These are phyloP conservation scores for Tylopilus balloui DNA, from an alignment of 768 basidiomycete species.

Conservation along the genomic window DNA sequence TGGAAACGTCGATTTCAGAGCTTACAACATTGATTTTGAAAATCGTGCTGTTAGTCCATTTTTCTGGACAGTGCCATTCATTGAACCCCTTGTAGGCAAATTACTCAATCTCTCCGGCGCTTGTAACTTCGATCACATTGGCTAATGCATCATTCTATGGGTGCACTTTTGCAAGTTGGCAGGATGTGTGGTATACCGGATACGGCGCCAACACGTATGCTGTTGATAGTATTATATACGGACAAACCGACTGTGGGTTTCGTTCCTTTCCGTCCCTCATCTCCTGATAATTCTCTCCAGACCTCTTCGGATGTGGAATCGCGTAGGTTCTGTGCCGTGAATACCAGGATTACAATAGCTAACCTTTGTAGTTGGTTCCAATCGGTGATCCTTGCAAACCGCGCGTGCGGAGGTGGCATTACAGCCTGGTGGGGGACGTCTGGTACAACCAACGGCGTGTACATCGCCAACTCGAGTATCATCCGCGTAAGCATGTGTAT, in stretches of 20 bases:
- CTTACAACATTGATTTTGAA: slow-evolving; percentile 63
- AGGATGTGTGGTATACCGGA: slow-evolving; percentile 58
- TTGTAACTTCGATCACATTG: slow-evolving; percentile 59
- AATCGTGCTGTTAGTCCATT: slow-evolving; percentile 52
- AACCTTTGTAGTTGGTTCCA: slow-evolving; percentile 50
- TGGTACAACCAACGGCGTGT: slow-evolving; percentile 44
- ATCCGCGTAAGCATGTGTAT: slow-evolving; percentile 43
- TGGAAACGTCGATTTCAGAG: slow-evolving; percentile 56
- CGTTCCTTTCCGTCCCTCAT: not conserved
- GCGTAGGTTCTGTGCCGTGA: slow-evolving; percentile 2
- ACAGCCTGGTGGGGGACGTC: slow-evolving; percentile 58
- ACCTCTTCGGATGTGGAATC: slow-evolving; percentile 11
- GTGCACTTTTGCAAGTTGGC: slow-evolving; percentile 11
- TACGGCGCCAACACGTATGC: slow-evolving; percentile 55
- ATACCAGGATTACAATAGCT: not conserved
- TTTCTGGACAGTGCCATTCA: not conserved
- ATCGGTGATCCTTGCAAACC: slow-evolving; percentile 52
- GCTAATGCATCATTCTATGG: slow-evolving; percentile 57
- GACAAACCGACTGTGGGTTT: slow-evolving; percentile 57
- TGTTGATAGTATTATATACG: slow-evolving; percentile 57
- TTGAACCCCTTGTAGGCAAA: slow-evolving; percentile 36
- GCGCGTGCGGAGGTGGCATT: slow-evolving; percentile 62
- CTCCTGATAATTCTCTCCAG: not conserved
- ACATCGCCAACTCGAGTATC: slow-evolving; percentile 50
- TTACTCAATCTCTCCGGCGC: slow-evolving; percentile 55